Percentiles rank a stretch among this genome's conserved stretches.
phyloP scores from a whole-genome alignment of 805 yeast genomes.

The Candida khao-thaluensis region DNA sequence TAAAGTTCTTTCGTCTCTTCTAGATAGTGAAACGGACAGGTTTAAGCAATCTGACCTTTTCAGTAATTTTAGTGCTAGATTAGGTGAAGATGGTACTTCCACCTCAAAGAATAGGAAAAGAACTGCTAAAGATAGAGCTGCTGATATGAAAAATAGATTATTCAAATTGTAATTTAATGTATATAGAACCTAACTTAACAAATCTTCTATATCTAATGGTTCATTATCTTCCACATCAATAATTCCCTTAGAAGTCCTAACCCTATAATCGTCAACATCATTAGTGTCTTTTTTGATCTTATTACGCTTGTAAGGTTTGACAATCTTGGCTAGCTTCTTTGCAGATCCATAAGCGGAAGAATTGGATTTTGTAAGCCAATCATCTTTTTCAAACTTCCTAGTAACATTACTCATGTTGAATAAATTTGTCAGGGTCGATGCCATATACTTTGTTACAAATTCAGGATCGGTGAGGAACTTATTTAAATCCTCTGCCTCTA shows the following conservation, averaged over 20 bases:
- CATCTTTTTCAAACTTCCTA: constrained; percentile 3
- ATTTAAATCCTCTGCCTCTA: constrained; percentile 16
- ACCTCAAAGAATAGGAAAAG: constrained; percentile 35
- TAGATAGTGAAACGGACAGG: constrained; percentile 30
- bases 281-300: constrained; percentile 1
- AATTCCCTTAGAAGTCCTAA: constrained; percentile 22
- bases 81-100: constrained; percentile 42
- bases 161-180: constrained; percentile 28
- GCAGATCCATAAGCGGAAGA: constrained; percentile 13
- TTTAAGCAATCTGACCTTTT: constrained; percentile 27
- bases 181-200: not conserved
- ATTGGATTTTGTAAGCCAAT: constrained; percentile 21
- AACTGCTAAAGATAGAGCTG: constrained; percentile 45
- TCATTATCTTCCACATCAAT: constrained; percentile 18
- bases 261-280: constrained; percentile 18
- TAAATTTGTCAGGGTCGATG: constrained; percentile 23
- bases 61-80: constrained; percentile 29
- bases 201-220: constrained; percentile 8
- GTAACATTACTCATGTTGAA: constrained; percentile 31
- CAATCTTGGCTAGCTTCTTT: constrained; percentile 21
- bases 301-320: constrained; percentile 9
- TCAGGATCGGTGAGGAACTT: constrained; percentile 23
- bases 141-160: constrained; percentile 36
- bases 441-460: constrained; percentile 23
- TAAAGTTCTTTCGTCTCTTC: constrained; percentile 21